Percentiles rank a stretch among this genome's conserved stretches.
phyloP scores from a whole-genome alignment of 805 yeast genomes.

The Monosporozyma aerobia region DNA sequence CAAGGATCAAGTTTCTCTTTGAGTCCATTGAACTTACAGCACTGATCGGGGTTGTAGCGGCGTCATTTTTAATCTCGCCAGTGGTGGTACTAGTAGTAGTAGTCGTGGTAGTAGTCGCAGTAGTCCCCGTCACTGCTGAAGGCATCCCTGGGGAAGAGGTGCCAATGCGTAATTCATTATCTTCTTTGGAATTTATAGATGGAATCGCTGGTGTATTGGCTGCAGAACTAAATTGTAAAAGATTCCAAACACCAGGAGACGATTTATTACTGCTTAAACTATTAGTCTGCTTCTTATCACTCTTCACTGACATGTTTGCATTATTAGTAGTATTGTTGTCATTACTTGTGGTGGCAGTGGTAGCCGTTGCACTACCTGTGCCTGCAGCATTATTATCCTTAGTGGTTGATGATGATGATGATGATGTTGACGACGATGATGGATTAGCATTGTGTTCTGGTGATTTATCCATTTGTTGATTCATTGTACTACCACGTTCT shows the following conservation, averaged over 20 bases:
- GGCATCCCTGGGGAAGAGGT: background rate
- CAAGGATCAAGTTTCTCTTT: constrained; percentile 20
- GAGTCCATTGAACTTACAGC: background rate
- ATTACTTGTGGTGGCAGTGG: background rate
- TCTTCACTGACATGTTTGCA: background rate
- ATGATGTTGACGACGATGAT: background rate
- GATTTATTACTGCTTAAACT: constrained; percentile 20
- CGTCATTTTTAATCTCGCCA: background rate
- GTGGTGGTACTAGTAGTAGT: background rate
- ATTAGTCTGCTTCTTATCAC: background rate
- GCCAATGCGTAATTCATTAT: constrained; percentile 7
- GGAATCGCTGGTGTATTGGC: constrained; percentile 29
- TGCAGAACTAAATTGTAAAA: constrained; percentile 63
- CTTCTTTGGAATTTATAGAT: constrained; percentile 5
- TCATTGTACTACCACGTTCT: constrained; percentile 39
- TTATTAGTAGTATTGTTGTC: background rate
- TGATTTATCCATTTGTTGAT: constrained; percentile 12
- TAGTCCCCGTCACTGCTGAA: background rate
- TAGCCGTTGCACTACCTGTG: too few relatives aligned
- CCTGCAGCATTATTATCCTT: background rate
- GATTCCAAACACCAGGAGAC: constrained; percentile 91
- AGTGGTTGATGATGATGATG: background rate
- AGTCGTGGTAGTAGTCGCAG: background rate
- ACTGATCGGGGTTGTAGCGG: background rate
- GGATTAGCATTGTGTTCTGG: constrained; percentile 17